phyloP scores from a whole-genome alignment of 139 green algal species.

The Haematococcus sp. region DNA sequence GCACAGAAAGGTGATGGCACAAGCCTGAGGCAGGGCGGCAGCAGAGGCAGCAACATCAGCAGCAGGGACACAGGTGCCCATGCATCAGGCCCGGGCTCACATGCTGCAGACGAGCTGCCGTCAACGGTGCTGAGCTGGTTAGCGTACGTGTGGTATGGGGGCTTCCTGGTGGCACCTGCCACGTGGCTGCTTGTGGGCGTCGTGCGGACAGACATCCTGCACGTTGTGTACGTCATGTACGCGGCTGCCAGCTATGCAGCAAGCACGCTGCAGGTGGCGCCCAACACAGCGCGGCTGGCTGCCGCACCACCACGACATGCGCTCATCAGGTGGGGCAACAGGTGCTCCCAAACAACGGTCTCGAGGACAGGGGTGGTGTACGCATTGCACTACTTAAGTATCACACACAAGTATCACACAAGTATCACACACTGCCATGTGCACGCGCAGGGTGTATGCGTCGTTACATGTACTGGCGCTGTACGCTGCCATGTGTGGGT shows the following conservation, averaged over 20 bases:
- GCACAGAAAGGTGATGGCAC: no score
- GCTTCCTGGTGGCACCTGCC: conserved; percentile 2
- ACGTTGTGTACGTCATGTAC: conserved; percentile 19
- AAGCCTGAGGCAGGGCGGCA: no score
- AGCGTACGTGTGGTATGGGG: not conserved
- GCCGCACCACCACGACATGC: conserved; percentile 3
- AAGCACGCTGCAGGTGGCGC: not conserved
- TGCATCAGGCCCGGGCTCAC: no score
- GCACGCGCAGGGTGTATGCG: conserved; percentile 10
- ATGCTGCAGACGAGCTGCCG: no score
- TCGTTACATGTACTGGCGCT: conserved; percentile 26
- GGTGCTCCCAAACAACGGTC: no score
- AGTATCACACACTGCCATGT: no score
- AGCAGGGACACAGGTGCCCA: no score
- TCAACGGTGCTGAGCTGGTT: not conserved
- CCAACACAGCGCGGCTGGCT: not conserved
- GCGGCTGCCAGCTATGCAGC: not conserved
- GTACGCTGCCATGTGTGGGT: conserved; percentile 32
- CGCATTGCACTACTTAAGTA: no score
- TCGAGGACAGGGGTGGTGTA: no score
- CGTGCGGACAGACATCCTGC: conserved; percentile 15
- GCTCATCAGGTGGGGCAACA: not conserved
- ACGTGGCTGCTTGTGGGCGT: conserved; percentile 10
- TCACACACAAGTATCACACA: no score
- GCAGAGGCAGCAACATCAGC: no score